Conservation (phyloP, 768 basidiomycete genomes). For the Suillus paluster region DNA sequence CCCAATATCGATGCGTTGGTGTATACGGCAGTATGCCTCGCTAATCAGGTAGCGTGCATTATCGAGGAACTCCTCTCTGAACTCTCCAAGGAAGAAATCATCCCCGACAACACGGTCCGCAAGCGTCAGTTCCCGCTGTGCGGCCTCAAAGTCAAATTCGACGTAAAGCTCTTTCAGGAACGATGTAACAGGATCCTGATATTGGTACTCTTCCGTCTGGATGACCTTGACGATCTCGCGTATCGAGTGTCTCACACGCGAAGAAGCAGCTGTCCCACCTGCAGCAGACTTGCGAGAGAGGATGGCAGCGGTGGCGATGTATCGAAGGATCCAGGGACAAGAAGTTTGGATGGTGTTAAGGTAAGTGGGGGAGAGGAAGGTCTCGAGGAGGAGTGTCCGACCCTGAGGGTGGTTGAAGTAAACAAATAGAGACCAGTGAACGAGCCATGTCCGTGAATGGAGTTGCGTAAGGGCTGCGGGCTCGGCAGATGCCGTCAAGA, state of each 20-base stretch:
- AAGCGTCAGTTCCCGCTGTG: slow-evolving; percentile 77
- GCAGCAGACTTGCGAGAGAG: slow-evolving; percentile 81
- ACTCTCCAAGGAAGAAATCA: slow-evolving; percentile 94
- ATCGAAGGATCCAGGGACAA: slow-evolving; percentile 92
- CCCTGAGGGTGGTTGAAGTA: slow-evolving; percentile 97
- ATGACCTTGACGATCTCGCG: slow-evolving; percentile 92
- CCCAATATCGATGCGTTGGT: slow-evolving; percentile 90
- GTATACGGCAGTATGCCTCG: slow-evolving; percentile 97
- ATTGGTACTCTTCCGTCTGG: slow-evolving; percentile 95
- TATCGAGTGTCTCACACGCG: slow-evolving; percentile 86
- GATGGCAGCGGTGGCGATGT: slow-evolving; percentile 91
- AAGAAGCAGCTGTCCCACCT: slow-evolving; percentile 50
- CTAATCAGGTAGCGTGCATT: slow-evolving; percentile 95
- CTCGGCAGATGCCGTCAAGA: slow-evolving; percentile 49
- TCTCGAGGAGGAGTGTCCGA: slow-evolving; percentile 90
- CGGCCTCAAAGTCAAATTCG: slow-evolving; percentile 96
- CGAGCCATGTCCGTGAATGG: slow-evolving; percentile 94
- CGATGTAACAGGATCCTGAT: slow-evolving; percentile 88
- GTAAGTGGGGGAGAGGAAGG: slow-evolving; percentile 95
- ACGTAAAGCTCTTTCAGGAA: slow-evolving; percentile 94
- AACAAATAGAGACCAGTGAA: slow-evolving; percentile 98
- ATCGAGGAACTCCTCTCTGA: slow-evolving; percentile 93
- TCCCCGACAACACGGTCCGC: slow-evolving; percentile 85
- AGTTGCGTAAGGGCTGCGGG: slow-evolving; percentile 84
- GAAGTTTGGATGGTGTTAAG: slow-evolving; percentile 98